Base-by-base conservation (phyloP, 768 basidiomycete species). In the Thelephora aurantiotincta region DNA sequence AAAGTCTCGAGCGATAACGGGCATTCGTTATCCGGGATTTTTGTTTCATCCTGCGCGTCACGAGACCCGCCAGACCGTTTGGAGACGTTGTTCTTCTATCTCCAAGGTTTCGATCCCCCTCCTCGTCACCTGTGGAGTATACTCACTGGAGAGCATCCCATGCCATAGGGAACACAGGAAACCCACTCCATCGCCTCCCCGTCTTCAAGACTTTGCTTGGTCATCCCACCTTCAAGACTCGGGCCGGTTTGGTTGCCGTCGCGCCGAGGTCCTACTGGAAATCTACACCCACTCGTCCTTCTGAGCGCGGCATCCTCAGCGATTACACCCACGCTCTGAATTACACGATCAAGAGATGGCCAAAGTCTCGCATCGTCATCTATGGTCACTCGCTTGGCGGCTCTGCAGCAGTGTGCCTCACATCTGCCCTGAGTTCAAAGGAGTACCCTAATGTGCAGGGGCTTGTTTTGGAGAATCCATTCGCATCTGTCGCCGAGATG, bases 311-410 rank as follows among this genome's bases (percentile, higher is more conserved):
- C 11, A 55, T 75, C 43, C 51, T 65, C 30, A 47, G 57, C 1
- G 74, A 76, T 55, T 74, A 74, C 53, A 46, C 34, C 1, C 50
- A 57, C 7, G 58, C 61, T 11, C 57, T 71, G 14, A 35, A 53
- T 4, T 58, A 70, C 52, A 55, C 64, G 5, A 51, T 64, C 14
- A 13, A 37, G 6, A 58, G 53, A 2, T 72, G 63, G 30, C 69
- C 70, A 0, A 19, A 43, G 13, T 55, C 63, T 2, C 49, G 48
- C 5, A 52, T 73, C 44, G 54, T 70, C 9, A 42, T 72, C 4
- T 72, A 70, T 51, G 72, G 71, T 0, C 74, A 75, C 56, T 73
- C 71, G 2, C 63, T 76, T 3, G 74, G 74, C 4, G 74, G 65
- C 0, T 62, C 72, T 1, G 63, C 64, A 12, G 65, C 70, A 0